A percentile compares a stretch with the other conserved stretches of the same genome.
Evolutionary conservation across 257 asterid genomes (phyloP).

Genomic region (Echium plantagineum): DNA sequence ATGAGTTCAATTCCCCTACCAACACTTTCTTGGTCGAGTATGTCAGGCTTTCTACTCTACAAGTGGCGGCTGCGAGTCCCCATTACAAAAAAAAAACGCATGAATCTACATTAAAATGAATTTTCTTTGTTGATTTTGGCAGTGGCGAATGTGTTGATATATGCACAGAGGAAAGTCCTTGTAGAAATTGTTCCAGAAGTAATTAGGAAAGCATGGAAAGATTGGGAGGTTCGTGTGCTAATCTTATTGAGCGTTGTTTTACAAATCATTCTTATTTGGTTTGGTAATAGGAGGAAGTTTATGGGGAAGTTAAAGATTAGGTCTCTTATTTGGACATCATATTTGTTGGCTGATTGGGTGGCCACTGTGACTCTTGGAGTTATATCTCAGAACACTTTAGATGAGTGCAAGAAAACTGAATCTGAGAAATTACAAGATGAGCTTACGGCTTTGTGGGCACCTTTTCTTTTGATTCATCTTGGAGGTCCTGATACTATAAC

Average conservation of each 20-base stretch:
- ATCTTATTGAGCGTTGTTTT: slow-evolving; percentile 27
- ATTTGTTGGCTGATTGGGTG: slow-evolving; percentile 37
- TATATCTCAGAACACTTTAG: slow-evolving; percentile 30
- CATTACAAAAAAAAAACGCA: no score
- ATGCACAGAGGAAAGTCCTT: slow-evolving; percentile 23
- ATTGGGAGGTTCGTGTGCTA: slow-evolving; percentile 32
- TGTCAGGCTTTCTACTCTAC: no score
- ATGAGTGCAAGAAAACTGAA: slow-evolving; percentile 3
- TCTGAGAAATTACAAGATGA: slow-evolving; percentile 9
- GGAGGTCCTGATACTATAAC: slow-evolving; percentile 59
- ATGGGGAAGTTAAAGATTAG: slow-evolving; percentile 26
- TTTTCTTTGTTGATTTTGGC: slow-evolving; percentile 1
- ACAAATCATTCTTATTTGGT: slow-evolving; percentile 19
- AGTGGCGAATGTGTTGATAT: slow-evolving; percentile 21
- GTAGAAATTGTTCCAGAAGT: slow-evolving; percentile 13
- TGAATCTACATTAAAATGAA: background rate
- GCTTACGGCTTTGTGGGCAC: slow-evolving; percentile 40
- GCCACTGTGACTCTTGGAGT: slow-evolving; percentile 34
- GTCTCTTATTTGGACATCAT: slow-evolving; percentile 33
- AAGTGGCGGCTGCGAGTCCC: no score
- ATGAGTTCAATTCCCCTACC: no score
- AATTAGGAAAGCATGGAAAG: slow-evolving; percentile 13
- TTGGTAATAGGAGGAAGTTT: slow-evolving; percentile 36
- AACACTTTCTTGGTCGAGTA: no score
- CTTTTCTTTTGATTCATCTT: slow-evolving; percentile 40